Evolutionary conservation across 106 monocot species (phyloP), one percentile per base, ranked within the genome.

Genomic region (Hemerocallis citrina): DNA sequence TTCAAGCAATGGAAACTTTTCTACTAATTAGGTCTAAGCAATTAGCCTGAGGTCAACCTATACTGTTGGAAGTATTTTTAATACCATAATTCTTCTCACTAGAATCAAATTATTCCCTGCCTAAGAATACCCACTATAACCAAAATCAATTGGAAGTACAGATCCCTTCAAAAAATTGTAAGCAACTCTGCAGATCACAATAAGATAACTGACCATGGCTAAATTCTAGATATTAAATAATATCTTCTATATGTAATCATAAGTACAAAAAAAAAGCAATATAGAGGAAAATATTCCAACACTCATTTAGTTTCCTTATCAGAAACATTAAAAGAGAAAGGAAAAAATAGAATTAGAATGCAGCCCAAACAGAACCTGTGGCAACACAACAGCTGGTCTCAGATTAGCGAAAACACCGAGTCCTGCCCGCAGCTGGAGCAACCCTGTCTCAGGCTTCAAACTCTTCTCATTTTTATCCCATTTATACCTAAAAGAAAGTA

Each of bases 361-460:
- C 24, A 20, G 38, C 59, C 51, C 39, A 64, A 5, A 72, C 17
- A 55, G 46, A 69, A 93, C 93, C 41, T 93, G 89, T 34, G 93
- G 89, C 63, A 89, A 78, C 7, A 94, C 89, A 43, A 69, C 22
- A 50, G 89, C 93, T 51, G 93, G 93, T 31, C 93, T 74, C 55
- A 94, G 67, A 69, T 94, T 94, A 11, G 93, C 93, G 57, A 89
- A 94, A 2, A 89, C 89, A 7, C 82, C 70, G 33, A 94, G 85
- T 10, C 93, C 89, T 7, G 82, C 82, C 15, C 89, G 76, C 5
- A 94, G 75, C 68, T 83, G 79, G 39, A 94, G 93, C 66, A 94
- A 65, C 32, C 93, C 93, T 37, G 93, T 94, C 50, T 94, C 93
- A 39, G 93, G 93, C 67, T 89, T 94, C 72, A 89, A 64, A 28